Percentiles rank a stretch among this genome's conserved stretches.
Evolutionary conservation across 306 rosid species (phyloP).

Genomic region (Spatholobus suberectus): DNA sequence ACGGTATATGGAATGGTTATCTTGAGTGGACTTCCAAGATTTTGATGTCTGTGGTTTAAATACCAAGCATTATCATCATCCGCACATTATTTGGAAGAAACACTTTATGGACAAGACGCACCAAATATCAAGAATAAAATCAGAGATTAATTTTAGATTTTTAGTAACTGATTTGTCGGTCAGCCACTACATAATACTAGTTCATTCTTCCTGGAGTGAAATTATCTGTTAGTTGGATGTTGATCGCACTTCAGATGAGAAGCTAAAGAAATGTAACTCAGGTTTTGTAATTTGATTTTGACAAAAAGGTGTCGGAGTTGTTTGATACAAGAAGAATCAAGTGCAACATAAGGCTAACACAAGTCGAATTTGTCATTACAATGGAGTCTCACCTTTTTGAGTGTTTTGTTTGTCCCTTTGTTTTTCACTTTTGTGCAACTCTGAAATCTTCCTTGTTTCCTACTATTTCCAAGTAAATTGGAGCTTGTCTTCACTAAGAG

Average conservation of each 20-base stretch:
- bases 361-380: neutral
- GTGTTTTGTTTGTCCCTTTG: neutral
- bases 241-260: neutral
- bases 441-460: neutral
- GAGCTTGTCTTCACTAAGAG: neutral
- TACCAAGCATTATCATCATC: neutral
- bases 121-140: neutral
- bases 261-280: neutral
- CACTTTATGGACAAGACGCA: neutral
- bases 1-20: neutral
- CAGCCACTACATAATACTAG: neutral
- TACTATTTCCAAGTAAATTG: neutral
- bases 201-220: neutral
- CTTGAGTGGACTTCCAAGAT: slow-evolving; percentile 2
- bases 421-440: neutral
- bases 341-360: neutral
- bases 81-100: neutral
- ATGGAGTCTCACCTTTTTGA: neutral
- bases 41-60: slow-evolving; percentile 1
- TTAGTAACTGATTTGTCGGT: neutral
- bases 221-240: neutral
- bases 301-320: neutral
- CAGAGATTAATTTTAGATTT: neutral
- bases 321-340: neutral
- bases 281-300: neutral